These are phyloP conservation scores for Sanguinoderma infundibulare DNA, from an alignment of 1,284 basidiomycete species.

Conservation along the genomic window DNA sequence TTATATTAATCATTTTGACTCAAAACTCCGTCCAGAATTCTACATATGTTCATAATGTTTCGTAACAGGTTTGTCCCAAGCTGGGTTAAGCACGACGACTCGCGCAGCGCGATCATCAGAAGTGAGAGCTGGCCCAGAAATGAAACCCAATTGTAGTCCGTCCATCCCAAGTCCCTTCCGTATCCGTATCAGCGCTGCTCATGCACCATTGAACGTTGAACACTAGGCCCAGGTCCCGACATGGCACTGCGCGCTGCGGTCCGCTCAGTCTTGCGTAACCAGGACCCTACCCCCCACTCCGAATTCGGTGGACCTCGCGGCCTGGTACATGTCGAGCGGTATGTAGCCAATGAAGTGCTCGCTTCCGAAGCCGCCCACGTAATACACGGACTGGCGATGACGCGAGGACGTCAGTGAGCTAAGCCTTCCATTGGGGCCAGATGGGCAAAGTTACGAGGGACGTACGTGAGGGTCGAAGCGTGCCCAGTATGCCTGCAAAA, in stretches of 20 bases:
- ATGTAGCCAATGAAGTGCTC: slow-evolving; percentile 64
- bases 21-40: neutral
- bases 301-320: slow-evolving; percentile 14
- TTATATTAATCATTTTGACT: no score
- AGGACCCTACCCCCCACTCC: slow-evolving; percentile 25
- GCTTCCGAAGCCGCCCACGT: slow-evolving; percentile 69
- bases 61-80: neutral
- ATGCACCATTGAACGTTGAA: neutral
- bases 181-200: neutral
- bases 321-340: slow-evolving; percentile 54
- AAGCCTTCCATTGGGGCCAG: neutral
- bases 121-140: neutral
- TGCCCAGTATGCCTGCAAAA: slow-evolving; percentile 55
- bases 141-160: neutral
- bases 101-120: neutral
- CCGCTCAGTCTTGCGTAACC: slow-evolving; percentile 16
- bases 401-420: slow-evolving; percentile 1
- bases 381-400: slow-evolving; percentile 53
- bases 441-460: neutral
- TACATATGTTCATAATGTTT: neutral
- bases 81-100: neutral
- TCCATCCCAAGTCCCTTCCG: neutral
- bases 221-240: no score
- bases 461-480: slow-evolving; percentile 56
- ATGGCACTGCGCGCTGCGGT: neutral